Evolutionary conservation across 768 basidiomycete species (phyloP).

Genomic region (Filobasidium floriforme): DNA sequence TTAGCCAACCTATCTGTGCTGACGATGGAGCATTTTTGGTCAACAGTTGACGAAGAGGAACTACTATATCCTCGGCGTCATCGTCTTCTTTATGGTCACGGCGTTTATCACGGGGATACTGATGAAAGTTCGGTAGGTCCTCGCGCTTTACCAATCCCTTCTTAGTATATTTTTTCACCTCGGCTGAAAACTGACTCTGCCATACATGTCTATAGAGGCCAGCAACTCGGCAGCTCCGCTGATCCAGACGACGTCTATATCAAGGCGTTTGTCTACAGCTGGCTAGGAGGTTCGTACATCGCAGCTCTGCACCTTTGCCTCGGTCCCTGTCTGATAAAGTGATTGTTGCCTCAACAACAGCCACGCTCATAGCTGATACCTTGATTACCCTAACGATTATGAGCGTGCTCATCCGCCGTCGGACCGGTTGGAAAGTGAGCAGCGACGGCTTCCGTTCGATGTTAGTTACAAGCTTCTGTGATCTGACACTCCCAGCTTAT

Average conservation of each 20-base stretch:
- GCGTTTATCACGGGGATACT: not conserved
- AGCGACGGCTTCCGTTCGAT: not conserved
- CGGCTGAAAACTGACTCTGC: not conserved
- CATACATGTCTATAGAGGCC: not conserved
- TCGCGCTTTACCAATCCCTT: too few relatives aligned
- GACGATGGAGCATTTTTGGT: too few relatives aligned
- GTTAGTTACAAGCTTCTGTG: not conserved
- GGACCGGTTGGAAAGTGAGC: constrained; percentile 19
- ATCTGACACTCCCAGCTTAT: not conserved
- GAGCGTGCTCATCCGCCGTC: too few relatives aligned
- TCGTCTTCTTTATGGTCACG: not conserved
- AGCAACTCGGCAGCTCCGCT: not conserved
- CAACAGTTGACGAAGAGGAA: constrained; percentile 1
- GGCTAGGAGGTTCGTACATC: constrained; percentile 1
- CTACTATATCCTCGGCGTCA: not conserved
- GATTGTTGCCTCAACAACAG: not conserved
- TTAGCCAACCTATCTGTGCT: too few relatives aligned
- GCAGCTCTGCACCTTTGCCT: not conserved
- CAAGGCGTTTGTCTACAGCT: constrained; percentile 1
- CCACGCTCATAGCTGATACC: constrained; percentile 10
- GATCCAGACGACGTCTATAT: not conserved
- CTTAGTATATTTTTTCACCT: too few relatives aligned
- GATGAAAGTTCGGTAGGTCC: constrained; percentile 1
- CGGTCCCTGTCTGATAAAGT: not conserved
- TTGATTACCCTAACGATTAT: too few relatives aligned